These are phyloP conservation scores for Endogone sp. DNA, from an alignment of 192 early-diverging fungal species.

Conservation along the genomic window DNA sequence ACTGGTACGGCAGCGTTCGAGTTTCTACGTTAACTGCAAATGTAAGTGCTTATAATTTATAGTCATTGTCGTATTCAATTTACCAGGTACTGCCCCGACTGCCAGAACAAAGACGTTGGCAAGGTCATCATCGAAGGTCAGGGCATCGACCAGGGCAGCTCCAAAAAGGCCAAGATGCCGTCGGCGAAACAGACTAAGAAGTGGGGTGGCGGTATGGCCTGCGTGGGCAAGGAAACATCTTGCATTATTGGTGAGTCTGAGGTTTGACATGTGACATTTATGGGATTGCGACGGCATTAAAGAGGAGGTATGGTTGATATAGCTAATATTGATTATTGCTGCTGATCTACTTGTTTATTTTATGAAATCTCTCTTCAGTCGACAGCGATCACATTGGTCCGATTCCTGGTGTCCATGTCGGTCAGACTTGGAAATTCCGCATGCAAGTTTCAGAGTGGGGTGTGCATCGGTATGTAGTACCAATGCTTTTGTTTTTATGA, in stretches of 20 bases:
- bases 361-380: slow-evolving; percentile 33
- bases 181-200: slow-evolving; percentile 48
- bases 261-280: not conserved
- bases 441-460: slow-evolving; percentile 42
- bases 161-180: slow-evolving; percentile 42
- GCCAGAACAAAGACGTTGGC: slow-evolving; percentile 36
- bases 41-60: slow-evolving; percentile 17
- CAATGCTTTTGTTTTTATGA: too few species aligned
- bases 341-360: not conserved
- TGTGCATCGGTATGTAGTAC: slow-evolving; percentile 36
- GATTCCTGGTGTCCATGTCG: slow-evolving; percentile 58
- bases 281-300: too few species aligned
- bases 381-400: slow-evolving; percentile 38
- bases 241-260: slow-evolving; percentile 9
- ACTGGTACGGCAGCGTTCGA: too few species aligned
- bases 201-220: slow-evolving; percentile 57
- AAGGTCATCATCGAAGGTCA: slow-evolving; percentile 32
- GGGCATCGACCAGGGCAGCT: slow-evolving; percentile 25
- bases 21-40: too few species aligned
- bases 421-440: slow-evolving; percentile 51
- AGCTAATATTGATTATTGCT: not conserved
- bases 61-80: not conserved
- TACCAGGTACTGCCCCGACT: slow-evolving; percentile 35
- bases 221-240: slow-evolving; percentile 22
- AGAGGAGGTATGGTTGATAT: not conserved